phyloP scores from a whole-genome alignment of 768 basidiomycete species.

The Suillus spraguei region DNA sequence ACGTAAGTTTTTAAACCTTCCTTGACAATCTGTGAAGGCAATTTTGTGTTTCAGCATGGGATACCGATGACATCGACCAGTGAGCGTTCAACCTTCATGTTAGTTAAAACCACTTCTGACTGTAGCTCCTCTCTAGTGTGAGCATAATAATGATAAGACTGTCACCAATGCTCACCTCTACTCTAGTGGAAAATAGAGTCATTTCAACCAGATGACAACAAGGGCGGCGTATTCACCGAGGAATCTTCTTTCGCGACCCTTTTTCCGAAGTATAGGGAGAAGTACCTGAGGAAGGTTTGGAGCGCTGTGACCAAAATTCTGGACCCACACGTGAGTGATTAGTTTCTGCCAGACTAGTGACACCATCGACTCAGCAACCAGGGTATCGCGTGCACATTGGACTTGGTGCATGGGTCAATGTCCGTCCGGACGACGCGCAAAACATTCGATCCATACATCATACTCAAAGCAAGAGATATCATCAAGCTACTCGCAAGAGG shows the following conservation, averaged over 20 bases:
- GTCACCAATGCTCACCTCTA: slow-evolving; percentile 18
- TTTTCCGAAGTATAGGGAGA: slow-evolving; percentile 98
- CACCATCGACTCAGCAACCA: slow-evolving; percentile 32
- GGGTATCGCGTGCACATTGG: slow-evolving; percentile 90
- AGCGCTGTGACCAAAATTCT: slow-evolving; percentile 83
- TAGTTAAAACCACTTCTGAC: slow-evolving; percentile 11
- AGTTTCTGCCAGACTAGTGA: not conserved
- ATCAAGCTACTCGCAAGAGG: slow-evolving; percentile 94
- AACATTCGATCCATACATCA: slow-evolving; percentile 95
- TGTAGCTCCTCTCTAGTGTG: slow-evolving; percentile 42
- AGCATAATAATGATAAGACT: slow-evolving; percentile 21
- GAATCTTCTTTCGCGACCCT: slow-evolving; percentile 98
- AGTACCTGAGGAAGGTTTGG: slow-evolving; percentile 95
- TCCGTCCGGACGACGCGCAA: slow-evolving; percentile 95
- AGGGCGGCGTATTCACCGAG: slow-evolving; percentile 83
- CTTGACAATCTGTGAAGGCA: slow-evolving; percentile 5
- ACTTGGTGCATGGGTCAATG: slow-evolving; percentile 97
- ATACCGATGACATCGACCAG: slow-evolving; percentile 99
- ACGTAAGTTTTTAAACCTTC: slow-evolving; percentile 54
- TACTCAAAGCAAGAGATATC: slow-evolving; percentile 95
- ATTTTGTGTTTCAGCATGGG: slow-evolving; percentile 74
- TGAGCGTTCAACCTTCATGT: slow-evolving; percentile 45
- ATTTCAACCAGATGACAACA: slow-evolving; percentile 76
- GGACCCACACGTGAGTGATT: slow-evolving; percentile 67
- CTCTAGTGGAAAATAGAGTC: slow-evolving; percentile 86